phyloP scores from a whole-genome alignment of 2,329 filamentous ascomycete species.

The Phoma sp. region DNA sequence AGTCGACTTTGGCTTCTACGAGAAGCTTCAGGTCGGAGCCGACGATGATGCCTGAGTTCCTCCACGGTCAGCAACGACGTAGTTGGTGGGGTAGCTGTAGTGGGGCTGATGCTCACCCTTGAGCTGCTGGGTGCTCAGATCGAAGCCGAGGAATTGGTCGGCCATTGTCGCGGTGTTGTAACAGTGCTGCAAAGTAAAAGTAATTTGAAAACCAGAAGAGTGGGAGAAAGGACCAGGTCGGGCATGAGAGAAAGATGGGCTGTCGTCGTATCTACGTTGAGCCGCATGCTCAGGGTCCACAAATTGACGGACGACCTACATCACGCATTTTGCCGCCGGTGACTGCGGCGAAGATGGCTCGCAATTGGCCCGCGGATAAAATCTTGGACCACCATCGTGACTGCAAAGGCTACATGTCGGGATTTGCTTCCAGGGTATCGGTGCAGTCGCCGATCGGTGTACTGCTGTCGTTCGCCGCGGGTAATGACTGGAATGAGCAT shows the following conservation, averaged over 20 bases:
- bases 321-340: slow-evolving; percentile 43
- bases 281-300: slow-evolving; percentile 8
- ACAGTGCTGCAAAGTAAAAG: background rate
- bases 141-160: slow-evolving; percentile 83
- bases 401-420: background rate
- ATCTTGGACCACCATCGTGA: slow-evolving; percentile 15
- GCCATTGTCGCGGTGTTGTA: slow-evolving; percentile 35
- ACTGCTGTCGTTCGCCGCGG: slow-evolving; percentile 14
- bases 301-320: slow-evolving; percentile 18
- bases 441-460: slow-evolving; percentile 14
- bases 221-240: background rate
- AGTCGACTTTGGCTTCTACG: slow-evolving; percentile 90
- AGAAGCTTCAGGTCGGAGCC: slow-evolving; percentile 80
- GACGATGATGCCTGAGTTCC: slow-evolving; percentile 74
- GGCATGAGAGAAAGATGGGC: slow-evolving; percentile 20
- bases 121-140: slow-evolving; percentile 94
- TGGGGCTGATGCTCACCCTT: slow-evolving; percentile 67
- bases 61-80: slow-evolving; percentile 14
- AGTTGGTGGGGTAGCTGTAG: slow-evolving; percentile 38
- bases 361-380: slow-evolving; percentile 37
- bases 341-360: slow-evolving; percentile 26
- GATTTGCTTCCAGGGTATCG: slow-evolving; percentile 9
- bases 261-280: background rate
- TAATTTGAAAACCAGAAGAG: background rate
- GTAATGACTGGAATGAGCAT: slow-evolving; percentile 16